Percentiles rank a stretch among this genome's conserved stretches.
phyloP scores from a whole-genome alignment of 768 basidiomycete genomes.

The Mycena venus region DNA sequence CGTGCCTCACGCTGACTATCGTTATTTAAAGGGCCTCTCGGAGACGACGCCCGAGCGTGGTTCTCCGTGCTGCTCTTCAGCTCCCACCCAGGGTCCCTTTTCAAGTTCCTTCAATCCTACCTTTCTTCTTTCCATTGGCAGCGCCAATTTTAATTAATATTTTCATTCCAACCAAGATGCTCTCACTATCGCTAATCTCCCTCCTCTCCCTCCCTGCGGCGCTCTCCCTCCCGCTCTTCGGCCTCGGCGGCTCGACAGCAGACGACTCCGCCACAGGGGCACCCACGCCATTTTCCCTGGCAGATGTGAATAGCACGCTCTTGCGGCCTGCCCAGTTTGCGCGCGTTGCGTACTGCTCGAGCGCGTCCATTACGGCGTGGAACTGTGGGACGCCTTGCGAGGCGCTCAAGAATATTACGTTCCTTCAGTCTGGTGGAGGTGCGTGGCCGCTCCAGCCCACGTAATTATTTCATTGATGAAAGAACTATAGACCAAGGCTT shows the following conservation, averaged over 20 bases:
- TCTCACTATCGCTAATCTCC: neutral
- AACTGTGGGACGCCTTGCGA: conserved; percentile 20
- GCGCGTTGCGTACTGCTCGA: conserved; percentile 54
- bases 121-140: neutral
- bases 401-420: conserved; percentile 15
- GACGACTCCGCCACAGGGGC: neutral
- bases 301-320: conserved; percentile 6
- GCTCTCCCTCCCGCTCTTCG: neutral
- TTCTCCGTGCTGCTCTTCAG: neutral
- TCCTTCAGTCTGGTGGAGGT: conserved; percentile 50
- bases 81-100: neutral
- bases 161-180: neutral
- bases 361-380: conserved; percentile 44
- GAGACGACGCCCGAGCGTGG: neutral
- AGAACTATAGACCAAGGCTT: conserved; percentile 39
- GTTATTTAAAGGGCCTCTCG: neutral
- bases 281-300: neutral
- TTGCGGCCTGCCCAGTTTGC: conserved; percentile 51
- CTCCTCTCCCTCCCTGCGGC: neutral
- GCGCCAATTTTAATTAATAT: neutral
- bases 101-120: neutral
- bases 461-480: neutral
- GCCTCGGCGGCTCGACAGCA: neutral
- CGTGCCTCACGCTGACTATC: no score
- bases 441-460: conserved; percentile 17